Percentiles rank a stretch among this genome's conserved stretches.
phyloP scores from a whole-genome alignment of 1,284 basidiomycete genomes.

The Meripilus lineatus region DNA sequence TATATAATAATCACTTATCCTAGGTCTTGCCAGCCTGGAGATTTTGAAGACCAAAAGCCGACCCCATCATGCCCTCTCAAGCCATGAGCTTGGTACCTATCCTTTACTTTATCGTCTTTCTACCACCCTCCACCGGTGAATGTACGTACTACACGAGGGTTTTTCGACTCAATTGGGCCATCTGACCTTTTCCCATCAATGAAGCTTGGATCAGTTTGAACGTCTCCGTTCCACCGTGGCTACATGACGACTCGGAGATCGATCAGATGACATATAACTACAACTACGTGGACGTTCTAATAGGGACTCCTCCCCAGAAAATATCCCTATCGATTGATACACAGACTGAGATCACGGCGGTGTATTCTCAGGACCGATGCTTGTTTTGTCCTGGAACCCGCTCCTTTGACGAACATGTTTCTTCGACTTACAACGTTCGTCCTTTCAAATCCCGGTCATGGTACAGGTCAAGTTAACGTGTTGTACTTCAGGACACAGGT shows the following conservation, averaged over 20 bases:
- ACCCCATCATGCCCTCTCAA: too few relatives aligned
- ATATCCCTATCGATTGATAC: conserved; percentile 3
- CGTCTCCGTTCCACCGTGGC: neutral
- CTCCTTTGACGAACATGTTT: neutral
- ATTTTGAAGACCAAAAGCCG: too few relatives aligned
- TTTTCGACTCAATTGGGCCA: too few relatives aligned
- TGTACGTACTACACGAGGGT: too few relatives aligned
- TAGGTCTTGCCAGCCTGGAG: too few relatives aligned
- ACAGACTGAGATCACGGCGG: neutral
- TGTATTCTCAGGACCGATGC: neutral
- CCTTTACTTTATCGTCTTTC: too few relatives aligned
- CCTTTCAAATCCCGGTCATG: neutral
- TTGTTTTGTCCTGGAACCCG: conserved; percentile 1
- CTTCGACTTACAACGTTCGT: conserved; percentile 1
- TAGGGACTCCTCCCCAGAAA: conserved; percentile 7
- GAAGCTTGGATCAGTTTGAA: conserved; percentile 8
- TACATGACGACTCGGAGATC: neutral
- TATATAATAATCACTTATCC: too few relatives aligned
- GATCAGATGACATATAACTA: neutral
- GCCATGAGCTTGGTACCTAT: too few relatives aligned
- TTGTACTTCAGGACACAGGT: neutral
- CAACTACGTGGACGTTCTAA: conserved; percentile 5
- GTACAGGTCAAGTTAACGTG: neutral
- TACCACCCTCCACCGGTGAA: too few relatives aligned
- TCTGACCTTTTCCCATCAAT: too few relatives aligned